Conservation (phyloP, 2,329 filamentous ascomycete genomes). For the Penicillium sp. region DNA sequence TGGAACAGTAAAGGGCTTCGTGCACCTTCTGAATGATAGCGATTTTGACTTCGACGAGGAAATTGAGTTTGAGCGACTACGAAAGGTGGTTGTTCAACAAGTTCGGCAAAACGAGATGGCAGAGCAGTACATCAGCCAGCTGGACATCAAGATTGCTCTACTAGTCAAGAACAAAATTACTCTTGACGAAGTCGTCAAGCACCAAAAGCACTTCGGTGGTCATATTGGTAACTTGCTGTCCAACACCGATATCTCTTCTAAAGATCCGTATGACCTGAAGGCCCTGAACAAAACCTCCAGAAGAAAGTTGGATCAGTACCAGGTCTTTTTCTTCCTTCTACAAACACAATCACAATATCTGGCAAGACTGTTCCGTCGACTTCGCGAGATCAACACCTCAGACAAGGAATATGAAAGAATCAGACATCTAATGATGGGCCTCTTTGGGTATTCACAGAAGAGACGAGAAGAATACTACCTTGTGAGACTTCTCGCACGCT, state of each 20-base stretch:
- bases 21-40: constrained; percentile 95
- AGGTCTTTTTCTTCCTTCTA: constrained; percentile 94
- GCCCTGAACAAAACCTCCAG: constrained; percentile 95
- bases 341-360: constrained; percentile 97
- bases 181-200: constrained; percentile 92
- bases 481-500: constrained; percentile 79
- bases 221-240: constrained; percentile 81
- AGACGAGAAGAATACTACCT: constrained; percentile 95
- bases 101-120: constrained; percentile 96
- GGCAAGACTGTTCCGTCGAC: constrained; percentile 78
- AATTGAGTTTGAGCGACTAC: constrained; percentile 89
- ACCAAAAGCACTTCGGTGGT: constrained; percentile 94
- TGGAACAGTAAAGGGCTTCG: constrained; percentile 95
- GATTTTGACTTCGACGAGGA: constrained; percentile 99
- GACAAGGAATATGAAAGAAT: constrained; percentile 93
- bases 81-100: constrained; percentile 95
- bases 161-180: constrained; percentile 99
- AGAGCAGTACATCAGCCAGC: constrained; percentile 96
- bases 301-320: constrained; percentile 93
- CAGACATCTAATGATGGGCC: constrained; percentile 90
- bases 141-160: constrained; percentile 98
- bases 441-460: constrained; percentile 97
- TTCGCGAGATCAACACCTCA: constrained; percentile 78
- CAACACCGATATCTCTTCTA: constrained; percentile 83
- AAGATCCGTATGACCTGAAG: constrained; percentile 94